Evolutionary conservation across 805 yeast genomes (phyloP).

Genomic region (Dipodascus geniculatus): DNA sequence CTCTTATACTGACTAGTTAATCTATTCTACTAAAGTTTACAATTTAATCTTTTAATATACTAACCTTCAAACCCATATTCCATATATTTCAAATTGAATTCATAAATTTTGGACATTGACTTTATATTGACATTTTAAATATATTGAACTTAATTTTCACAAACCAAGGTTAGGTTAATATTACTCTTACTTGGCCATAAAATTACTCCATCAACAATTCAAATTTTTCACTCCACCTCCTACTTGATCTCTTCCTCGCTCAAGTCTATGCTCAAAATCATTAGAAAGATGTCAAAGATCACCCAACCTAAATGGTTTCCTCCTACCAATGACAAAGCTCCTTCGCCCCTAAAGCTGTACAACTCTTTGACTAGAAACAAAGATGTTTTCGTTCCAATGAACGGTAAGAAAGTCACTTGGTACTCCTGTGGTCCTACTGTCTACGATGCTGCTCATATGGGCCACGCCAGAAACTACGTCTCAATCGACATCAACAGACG

Average conservation of each 20-base stretch:
- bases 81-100: no score
- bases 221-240: not conserved
- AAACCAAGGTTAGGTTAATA: no score
- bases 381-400: slow-evolving; percentile 62
- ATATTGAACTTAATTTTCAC: no score
- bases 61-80: no score
- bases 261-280: not conserved
- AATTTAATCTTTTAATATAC: no score
- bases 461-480: slow-evolving; percentile 96
- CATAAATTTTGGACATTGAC: no score
- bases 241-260: not conserved
- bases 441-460: slow-evolving; percentile 93
- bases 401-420: slow-evolving; percentile 64
- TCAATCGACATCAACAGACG: slow-evolving; percentile 89
- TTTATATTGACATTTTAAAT: no score
- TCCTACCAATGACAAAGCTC: slow-evolving; percentile 22
- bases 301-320: slow-evolving; percentile 43
- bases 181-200: no score
- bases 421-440: slow-evolving; percentile 98
- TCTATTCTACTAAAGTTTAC: no score
- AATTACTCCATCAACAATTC: no score
- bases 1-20: no score
- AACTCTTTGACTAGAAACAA: slow-evolving; percentile 78
- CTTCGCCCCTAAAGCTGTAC: slow-evolving; percentile 37
- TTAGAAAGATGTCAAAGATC: slow-evolving; percentile 11